Evolutionary conservation across 2,329 filamentous ascomycete species (phyloP).

Genomic region (Colletotrichum sidae): DNA sequence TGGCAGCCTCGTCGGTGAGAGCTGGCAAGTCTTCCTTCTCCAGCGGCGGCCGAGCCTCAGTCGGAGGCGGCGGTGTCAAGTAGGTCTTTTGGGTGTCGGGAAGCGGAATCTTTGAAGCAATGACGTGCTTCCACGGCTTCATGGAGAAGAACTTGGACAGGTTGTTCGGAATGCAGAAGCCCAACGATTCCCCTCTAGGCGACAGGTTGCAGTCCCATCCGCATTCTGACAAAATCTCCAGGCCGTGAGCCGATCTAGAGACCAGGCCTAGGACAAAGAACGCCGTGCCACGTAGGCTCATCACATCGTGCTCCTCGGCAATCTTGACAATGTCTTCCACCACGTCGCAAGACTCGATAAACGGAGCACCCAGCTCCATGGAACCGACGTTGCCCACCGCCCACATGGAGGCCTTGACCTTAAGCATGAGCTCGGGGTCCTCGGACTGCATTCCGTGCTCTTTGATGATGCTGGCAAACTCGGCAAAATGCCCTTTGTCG

Average conservation of each 20-base stretch:
- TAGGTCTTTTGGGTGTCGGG: constrained; percentile 66
- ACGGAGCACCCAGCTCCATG: constrained; percentile 96
- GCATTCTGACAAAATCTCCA: constrained; percentile 88
- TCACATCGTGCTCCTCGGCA: constrained; percentile 86
- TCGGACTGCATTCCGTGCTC: constrained; percentile 88
- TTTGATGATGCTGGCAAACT: constrained; percentile 89
- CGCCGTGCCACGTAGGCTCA: constrained; percentile 93
- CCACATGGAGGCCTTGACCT: constrained; percentile 97
- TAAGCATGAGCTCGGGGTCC: constrained; percentile 86
- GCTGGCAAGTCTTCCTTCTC: constrained; percentile 54
- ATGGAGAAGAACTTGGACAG: constrained; percentile 84
- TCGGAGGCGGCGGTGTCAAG: constrained; percentile 54
- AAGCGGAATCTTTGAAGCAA: constrained; percentile 58
- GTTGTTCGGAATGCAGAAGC: constrained; percentile 86
- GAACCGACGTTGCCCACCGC: constrained; percentile 97
- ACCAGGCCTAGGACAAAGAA: constrained; percentile 96
- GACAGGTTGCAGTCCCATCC: constrained; percentile 96
- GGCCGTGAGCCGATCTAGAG: constrained; percentile 88
- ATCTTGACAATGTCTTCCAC: constrained; percentile 89
- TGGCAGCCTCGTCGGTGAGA: constrained; percentile 69
- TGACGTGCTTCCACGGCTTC: constrained; percentile 66
- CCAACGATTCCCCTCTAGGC: constrained; percentile 82
- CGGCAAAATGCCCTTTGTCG: constrained; percentile 95
- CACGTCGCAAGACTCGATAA: constrained; percentile 90
- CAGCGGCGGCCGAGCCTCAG: constrained; percentile 55